Conservation (phyloP, 2,329 filamentous ascomycete genomes). For the Penicillium expansum region DNA sequence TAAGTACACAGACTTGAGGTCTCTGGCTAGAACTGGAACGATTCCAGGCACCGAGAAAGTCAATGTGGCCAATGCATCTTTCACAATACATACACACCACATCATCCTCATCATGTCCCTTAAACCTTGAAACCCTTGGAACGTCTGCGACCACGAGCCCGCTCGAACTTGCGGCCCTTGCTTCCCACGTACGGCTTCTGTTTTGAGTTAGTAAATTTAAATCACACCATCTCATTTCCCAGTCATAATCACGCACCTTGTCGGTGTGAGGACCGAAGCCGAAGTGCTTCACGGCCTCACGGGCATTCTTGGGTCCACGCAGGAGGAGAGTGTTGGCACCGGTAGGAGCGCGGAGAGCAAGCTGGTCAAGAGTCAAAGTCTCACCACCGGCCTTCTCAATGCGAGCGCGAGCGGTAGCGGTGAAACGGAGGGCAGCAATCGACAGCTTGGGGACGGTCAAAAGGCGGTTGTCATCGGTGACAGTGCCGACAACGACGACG, state of each 20-base stretch:
- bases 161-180: conserved; percentile 99
- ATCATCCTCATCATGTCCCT: conserved; percentile 36
- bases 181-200: conserved; percentile 95
- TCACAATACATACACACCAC: conserved; percentile 16
- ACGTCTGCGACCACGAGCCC: conserved; percentile 95
- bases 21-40: conserved; percentile 19
- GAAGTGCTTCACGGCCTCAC: conserved; percentile 99
- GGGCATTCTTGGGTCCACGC: conserved; percentile 95
- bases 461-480: conserved; percentile 97
- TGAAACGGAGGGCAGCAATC: conserved; percentile 94
- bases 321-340: conserved; percentile 96
- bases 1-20: conserved; percentile 26
- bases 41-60: conserved; percentile 16
- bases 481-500: conserved; percentile 87
- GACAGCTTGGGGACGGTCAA: conserved; percentile 87
- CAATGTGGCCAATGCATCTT: conserved; percentile 11
- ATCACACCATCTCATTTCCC: background rate
- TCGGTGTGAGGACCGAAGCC: conserved; percentile 96
- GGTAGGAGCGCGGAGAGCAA: conserved; percentile 90
- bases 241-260: conserved; percentile 64
- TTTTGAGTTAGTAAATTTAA: conserved; percentile 18
- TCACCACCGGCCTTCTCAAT: conserved; percentile 93
- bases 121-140: conserved; percentile 99
- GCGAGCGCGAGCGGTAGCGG: conserved; percentile 88
- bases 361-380: conserved; percentile 92